A percentile compares a stretch with the other conserved stretches of the same genome.
These are phyloP conservation scores for Thuidium tamariscinum DNA, from an alignment of 225 moss, liverwort and hornwort species.

Conservation along the genomic window DNA sequence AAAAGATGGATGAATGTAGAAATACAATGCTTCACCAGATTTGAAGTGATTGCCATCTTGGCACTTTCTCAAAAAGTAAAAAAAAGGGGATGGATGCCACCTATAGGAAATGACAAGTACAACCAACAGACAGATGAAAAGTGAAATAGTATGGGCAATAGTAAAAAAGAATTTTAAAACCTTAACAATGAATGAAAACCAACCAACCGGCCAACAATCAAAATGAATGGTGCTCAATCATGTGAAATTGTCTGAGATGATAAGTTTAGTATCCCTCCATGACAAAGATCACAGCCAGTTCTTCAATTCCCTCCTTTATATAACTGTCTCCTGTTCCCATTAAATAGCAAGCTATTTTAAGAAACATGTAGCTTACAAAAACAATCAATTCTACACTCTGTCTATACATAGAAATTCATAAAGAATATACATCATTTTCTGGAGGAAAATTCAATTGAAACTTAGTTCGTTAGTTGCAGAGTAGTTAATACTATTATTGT, in stretches of 20 bases:
- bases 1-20: too few species aligned
- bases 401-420: neutral
- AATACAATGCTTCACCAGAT: too few species aligned
- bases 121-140: too few species aligned
- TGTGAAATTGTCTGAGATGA: neutral
- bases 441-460: neutral
- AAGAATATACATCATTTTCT: neutral
- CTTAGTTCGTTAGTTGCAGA: too few species aligned
- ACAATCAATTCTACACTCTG: neutral
- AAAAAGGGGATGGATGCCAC: too few species aligned
- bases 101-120: too few species aligned
- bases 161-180: too few species aligned
- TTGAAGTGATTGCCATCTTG: too few species aligned
- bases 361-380: too few species aligned
- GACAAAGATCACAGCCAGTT: neutral
- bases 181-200: neutral
- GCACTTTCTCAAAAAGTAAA: too few species aligned
- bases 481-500: neutral
- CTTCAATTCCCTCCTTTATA: neutral
- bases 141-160: neutral
- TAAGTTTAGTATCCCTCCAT: neutral
- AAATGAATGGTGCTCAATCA: neutral
- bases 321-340: neutral
- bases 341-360: too few species aligned
- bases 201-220: neutral